Conservation (phyloP, 768 basidiomycete species). For the Suillus cothurnatus region DNA sequence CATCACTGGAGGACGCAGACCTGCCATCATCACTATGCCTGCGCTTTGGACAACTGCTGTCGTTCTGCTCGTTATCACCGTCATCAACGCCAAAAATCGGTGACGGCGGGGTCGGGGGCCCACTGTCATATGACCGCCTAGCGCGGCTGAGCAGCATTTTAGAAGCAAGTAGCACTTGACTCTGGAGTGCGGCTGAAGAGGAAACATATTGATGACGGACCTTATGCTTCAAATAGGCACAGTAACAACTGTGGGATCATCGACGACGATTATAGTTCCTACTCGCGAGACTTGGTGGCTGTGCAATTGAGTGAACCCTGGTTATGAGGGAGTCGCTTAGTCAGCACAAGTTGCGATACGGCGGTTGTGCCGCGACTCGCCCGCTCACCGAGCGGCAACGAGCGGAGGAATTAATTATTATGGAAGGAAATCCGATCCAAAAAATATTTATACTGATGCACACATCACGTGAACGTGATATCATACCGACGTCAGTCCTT, state of each 20-base stretch:
- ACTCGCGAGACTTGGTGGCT: not conserved
- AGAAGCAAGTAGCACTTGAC: conserved; percentile 8
- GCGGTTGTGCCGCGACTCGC: no score
- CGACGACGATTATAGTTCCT: not conserved
- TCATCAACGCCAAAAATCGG: conserved; percentile 11
- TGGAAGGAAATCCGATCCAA: not conserved
- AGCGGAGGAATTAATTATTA: not conserved
- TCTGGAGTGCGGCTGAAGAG: not conserved
- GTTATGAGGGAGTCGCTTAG: not conserved
- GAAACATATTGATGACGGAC: not conserved
- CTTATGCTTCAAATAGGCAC: not conserved
- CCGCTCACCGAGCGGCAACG: not conserved
- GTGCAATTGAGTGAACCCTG: not conserved
- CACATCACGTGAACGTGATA: conserved; percentile 5
- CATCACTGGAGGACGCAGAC: conserved; percentile 48
- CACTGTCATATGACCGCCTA: conserved; percentile 25
- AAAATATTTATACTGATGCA: not conserved
- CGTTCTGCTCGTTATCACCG: conserved; percentile 13
- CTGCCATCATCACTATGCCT: conserved; percentile 27
- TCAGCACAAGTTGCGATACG: not conserved
- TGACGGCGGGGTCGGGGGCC: conserved; percentile 18
- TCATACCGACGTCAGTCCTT: conserved; percentile 4
- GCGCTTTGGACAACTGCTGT: conserved; percentile 9
- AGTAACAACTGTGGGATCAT: conserved; percentile 1
- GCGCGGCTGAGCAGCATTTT: conserved; percentile 27